phyloP scores from a whole-genome alignment of 495 filamentous ascomycete species.

The Penicillium roqueforti region DNA sequence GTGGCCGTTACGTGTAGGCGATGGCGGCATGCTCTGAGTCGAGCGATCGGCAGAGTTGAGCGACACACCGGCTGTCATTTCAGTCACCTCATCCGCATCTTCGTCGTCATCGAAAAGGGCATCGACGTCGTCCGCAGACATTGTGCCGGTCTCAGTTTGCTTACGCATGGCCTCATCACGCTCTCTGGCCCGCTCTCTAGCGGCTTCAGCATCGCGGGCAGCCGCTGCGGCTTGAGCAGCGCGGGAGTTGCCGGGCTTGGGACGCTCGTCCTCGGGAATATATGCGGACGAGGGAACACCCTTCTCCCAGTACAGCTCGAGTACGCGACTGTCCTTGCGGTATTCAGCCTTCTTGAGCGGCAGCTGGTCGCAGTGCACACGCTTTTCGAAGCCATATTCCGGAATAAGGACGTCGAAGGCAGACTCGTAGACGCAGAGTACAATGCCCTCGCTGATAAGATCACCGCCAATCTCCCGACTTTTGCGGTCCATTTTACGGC shows the following conservation, averaged over 20 bases:
- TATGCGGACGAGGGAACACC: slow-evolving; percentile 94
- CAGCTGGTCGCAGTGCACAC: slow-evolving; percentile 96
- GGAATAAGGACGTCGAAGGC: slow-evolving; percentile 98
- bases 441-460: slow-evolving; percentile 93
- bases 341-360: slow-evolving; percentile 98
- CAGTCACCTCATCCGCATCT: slow-evolving; percentile 80
- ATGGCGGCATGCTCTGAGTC: slow-evolving; percentile 94
- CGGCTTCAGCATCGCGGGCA: slow-evolving; percentile 73
- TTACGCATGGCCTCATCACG: slow-evolving; percentile 81
- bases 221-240: slow-evolving; percentile 71
- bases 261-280: slow-evolving; percentile 93
- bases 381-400: slow-evolving; percentile 98
- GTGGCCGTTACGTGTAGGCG: slow-evolving; percentile 74
- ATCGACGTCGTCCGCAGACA: slow-evolving; percentile 84
- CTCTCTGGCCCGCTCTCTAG: slow-evolving; percentile 72
- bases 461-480: slow-evolving; percentile 81
- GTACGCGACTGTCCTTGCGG: slow-evolving; percentile 85
- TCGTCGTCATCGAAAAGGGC: slow-evolving; percentile 91
- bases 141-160: slow-evolving; percentile 88
- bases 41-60: slow-evolving; percentile 71
- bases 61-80: slow-evolving; percentile 81
- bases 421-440: slow-evolving; percentile 96
- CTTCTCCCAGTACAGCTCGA: slow-evolving; percentile 99
- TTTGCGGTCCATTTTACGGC: slow-evolving; percentile 87
- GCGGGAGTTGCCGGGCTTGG: slow-evolving; percentile 59